Evolutionary conservation across 345 rosid species (phyloP).

Genomic region (Streptanthus diversifolius): DNA sequence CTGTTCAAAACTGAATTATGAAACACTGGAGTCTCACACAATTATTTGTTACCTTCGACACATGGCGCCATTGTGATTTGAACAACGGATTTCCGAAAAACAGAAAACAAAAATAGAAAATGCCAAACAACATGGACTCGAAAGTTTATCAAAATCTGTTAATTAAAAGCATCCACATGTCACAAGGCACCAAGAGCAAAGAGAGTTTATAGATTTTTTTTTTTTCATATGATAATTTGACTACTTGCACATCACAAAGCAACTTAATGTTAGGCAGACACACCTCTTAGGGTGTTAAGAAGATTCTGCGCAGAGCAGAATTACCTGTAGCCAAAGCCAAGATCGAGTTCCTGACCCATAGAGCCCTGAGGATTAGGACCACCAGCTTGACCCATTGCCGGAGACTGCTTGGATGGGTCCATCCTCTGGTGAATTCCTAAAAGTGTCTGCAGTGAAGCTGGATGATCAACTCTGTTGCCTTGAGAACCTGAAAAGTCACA

Average conservation of each 20-base stretch:
- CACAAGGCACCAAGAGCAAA: not conserved
- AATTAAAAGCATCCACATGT: not conserved
- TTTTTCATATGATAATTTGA: conserved; percentile 10
- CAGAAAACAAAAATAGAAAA: not conserved
- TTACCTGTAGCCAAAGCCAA: conserved; percentile 64
- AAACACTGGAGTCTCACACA: not conserved
- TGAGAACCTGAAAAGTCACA: conserved; percentile 46
- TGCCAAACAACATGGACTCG: not conserved
- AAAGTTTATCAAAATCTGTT: conserved; percentile 1
- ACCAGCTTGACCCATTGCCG: conserved; percentile 38
- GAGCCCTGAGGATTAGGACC: conserved; percentile 53
- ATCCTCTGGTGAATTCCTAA: conserved; percentile 72
- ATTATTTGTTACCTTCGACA: not conserved
- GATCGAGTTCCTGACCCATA: conserved; percentile 66
- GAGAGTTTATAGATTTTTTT: not conserved
- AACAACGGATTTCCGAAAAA: not conserved
- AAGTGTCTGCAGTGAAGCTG: conserved; percentile 70
- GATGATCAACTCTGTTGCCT: conserved; percentile 46
- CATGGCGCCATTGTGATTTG: not conserved
- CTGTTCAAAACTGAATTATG: not conserved
- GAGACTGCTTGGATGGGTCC: conserved; percentile 53
- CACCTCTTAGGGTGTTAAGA: conserved; percentile 18
- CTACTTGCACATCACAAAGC: conserved; percentile 31
- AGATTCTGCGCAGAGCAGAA: conserved; percentile 11
- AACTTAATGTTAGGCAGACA: conserved; percentile 19